These are phyloP conservation scores for Euphorbia neoarborescens DNA, from an alignment of 441 rosid genomes.

Conservation along the genomic window DNA sequence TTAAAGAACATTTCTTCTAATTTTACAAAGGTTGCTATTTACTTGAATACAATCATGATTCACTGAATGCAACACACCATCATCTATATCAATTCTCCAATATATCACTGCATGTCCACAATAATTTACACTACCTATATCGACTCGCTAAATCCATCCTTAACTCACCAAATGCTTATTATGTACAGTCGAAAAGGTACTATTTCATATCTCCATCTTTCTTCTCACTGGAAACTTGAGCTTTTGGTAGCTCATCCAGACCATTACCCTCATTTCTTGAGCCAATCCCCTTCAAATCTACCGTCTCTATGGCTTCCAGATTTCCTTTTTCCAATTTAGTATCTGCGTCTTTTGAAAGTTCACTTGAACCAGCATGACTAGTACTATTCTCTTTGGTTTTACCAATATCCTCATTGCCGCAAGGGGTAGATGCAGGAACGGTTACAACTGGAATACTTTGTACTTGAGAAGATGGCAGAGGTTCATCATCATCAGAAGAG, in stretches of 20 bases:
- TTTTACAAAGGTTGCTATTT: not conserved
- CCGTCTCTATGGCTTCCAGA: slow-evolving; percentile 19
- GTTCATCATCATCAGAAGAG: slow-evolving; percentile 44
- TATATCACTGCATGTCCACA: not conserved
- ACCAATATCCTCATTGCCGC: slow-evolving; percentile 22
- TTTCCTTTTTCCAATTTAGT: slow-evolving; percentile 13
- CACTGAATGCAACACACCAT: not conserved
- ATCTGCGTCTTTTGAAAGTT: slow-evolving; percentile 18
- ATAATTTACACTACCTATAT: not conserved
- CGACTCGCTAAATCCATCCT: not conserved
- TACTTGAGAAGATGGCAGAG: slow-evolving; percentile 23
- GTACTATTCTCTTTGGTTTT: slow-evolving; percentile 21
- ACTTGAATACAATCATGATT: not conserved
- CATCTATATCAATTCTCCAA: not conserved
- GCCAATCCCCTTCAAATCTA: too few species aligned
- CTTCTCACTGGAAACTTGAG: slow-evolving; percentile 3
- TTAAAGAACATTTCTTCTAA: too few species aligned
- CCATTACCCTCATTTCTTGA: not conserved
- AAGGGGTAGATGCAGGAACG: slow-evolving; percentile 15
- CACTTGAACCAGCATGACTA: slow-evolving; percentile 17
- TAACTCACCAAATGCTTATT: not conserved
- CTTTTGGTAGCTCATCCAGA: not conserved
- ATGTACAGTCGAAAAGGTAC: not conserved
- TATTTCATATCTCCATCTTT: slow-evolving; percentile 9
- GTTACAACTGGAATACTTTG: slow-evolving; percentile 25